These are phyloP conservation scores for Kokia cookei DNA, from an alignment of 441 rosid genomes.

Conservation along the genomic window DNA sequence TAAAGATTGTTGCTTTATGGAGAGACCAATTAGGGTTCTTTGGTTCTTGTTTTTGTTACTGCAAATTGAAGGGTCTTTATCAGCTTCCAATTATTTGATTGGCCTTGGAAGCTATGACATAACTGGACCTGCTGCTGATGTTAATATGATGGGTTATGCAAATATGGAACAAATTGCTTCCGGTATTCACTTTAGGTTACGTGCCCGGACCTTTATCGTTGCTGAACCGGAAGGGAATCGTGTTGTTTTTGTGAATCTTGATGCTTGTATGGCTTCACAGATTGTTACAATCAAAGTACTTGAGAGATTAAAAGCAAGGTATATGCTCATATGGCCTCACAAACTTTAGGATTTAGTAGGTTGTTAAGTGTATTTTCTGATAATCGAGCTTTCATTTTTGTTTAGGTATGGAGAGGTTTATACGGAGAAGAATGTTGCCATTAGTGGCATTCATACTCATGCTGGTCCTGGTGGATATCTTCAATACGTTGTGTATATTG, in stretches of 20 bases:
- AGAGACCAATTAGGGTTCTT: conserved; percentile 6
- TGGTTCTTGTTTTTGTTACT: conserved; percentile 24
- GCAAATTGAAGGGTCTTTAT: conserved; percentile 7
- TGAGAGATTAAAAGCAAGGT: conserved; percentile 65
- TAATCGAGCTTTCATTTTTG: not conserved
- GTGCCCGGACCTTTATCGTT: conserved; percentile 62
- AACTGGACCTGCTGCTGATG: conserved; percentile 79
- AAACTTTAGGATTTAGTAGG: not conserved
- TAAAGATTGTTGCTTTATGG: not conserved
- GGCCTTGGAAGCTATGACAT: conserved; percentile 79
- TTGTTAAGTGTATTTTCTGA: not conserved
- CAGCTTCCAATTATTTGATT: conserved; percentile 43
- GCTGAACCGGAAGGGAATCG: conserved; percentile 56
- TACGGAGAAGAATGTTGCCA: conserved; percentile 60
- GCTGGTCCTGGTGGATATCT: conserved; percentile 82
- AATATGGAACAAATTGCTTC: conserved; percentile 49
- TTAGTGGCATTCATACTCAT: conserved; percentile 68
- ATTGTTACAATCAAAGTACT: conserved; percentile 59
- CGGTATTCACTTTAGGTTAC: conserved; percentile 64
- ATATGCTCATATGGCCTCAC: not conserved
- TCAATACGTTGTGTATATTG: conserved; percentile 60
- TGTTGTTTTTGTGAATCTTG: conserved; percentile 61
- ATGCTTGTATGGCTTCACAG: conserved; percentile 80
- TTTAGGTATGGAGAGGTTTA: conserved; percentile 56
- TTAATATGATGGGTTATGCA: conserved; percentile 78